Conservation (phyloP, 768 basidiomycete species). For the Amanita phalloides region DNA sequence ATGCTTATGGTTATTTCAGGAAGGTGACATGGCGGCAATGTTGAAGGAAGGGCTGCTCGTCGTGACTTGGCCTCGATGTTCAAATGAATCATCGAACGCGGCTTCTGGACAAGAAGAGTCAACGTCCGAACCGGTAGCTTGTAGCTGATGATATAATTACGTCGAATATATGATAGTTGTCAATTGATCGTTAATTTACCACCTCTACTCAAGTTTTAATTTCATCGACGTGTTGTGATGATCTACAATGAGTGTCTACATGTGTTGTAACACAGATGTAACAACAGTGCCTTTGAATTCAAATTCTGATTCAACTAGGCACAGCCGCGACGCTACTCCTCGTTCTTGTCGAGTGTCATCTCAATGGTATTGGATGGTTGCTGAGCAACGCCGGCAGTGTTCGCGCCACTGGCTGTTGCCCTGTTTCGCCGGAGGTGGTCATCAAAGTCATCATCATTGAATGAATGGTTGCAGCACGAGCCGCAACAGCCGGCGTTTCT, state of each 20-base stretch:
- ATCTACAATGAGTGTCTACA: no score
- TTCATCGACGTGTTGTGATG: no score
- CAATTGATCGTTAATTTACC: no score
- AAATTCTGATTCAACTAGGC: no score
- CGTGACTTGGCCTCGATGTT: constrained; percentile 29
- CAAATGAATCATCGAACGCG: background rate
- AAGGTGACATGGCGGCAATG: constrained; percentile 23
- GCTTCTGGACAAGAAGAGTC: background rate
- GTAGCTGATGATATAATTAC: background rate
- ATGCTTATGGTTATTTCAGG: constrained; percentile 16
- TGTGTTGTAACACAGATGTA: no score
- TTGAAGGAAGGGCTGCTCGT: constrained; percentile 30
- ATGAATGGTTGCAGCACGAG: constrained; percentile 29
- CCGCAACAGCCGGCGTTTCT: constrained; percentile 33
- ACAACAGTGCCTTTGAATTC: no score
- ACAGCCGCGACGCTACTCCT: no score
- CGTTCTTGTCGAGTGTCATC: constrained; percentile 10
- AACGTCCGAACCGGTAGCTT: background rate
- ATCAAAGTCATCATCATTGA: constrained; percentile 31
- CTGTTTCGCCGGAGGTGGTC: constrained; percentile 24
- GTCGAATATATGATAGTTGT: no score
- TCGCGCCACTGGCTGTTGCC: constrained; percentile 24
- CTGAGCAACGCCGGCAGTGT: constrained; percentile 10
- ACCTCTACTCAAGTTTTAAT: no score
- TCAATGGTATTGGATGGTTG: constrained; percentile 15